Evolutionary conservation across 1,139 yeast species (phyloP), one percentile per base, ranked within the genome.

Genomic region (Geotrichum reessii): DNA sequence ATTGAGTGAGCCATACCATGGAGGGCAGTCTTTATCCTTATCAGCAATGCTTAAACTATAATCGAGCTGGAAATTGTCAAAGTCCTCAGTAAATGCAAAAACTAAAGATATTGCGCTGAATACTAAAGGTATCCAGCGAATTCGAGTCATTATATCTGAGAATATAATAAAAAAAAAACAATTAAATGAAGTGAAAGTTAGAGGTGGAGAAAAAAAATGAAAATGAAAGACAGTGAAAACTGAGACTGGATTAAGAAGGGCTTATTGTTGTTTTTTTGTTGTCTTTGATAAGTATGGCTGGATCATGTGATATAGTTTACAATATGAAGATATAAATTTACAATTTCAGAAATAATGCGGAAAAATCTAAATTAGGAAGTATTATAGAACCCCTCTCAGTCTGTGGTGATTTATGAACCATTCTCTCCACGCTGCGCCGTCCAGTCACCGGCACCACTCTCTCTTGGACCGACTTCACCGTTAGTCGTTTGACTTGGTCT

Each of bases 361-460:
- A 22, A 14, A 47, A n/a, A 48, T 11, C 21, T 24, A 17, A 4
- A 37, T 37, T n/a, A 37, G n/a, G 21, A 12, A 12, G 7, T 6
- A 37, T 3, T 12, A 14, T 7, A 8, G 11, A 12, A 9, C 31
- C 31, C 9, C 5, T 3, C 40, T 12, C n/a, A 17, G 24, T 44
- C 25, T 12, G n/a, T 6, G 14, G 49, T 44, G 9, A 17, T 28
- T 7, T 46, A 25, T 48, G 60, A 60, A 3, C 96, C 96, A 62
- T 76, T 82, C 70, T 91, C 98, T 0, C 96, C 96, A 65, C 98
- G 77, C 1, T 78, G 65, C 21, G 73, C 70, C 0, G 87, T 86
- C 97, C 97, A 91, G 55, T 79, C 87, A 0, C 78, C 80, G 2
- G 82, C 78, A 0, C 97, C 98, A 47, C 91, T 84, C 70, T 87